phyloP scores from a whole-genome alignment of 352 stramenopile genomes.

The Globisporangium abappressorium region DNA sequence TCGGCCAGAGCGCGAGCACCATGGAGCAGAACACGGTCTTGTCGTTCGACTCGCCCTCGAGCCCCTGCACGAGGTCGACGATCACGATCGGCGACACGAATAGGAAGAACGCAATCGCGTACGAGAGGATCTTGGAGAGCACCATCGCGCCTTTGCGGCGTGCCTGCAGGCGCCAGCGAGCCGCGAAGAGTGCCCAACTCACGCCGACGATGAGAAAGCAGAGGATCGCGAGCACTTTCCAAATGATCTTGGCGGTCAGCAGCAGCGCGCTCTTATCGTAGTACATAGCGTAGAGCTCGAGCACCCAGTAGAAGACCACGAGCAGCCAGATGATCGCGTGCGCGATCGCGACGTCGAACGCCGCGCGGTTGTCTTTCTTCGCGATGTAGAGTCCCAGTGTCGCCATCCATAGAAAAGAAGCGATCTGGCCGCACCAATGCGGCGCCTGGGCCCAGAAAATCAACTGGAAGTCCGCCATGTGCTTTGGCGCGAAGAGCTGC shows the following conservation, averaged over 20 bases:
- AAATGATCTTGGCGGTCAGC: slow-evolving; percentile 63
- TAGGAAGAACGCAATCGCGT: slow-evolving; percentile 71
- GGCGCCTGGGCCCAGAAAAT: slow-evolving; percentile 68
- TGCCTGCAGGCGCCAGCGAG: slow-evolving; percentile 42
- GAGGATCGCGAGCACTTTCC: slow-evolving; percentile 57
- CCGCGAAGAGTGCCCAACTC: slow-evolving; percentile 58
- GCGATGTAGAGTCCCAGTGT: slow-evolving; percentile 76
- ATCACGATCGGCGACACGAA: slow-evolving; percentile 74
- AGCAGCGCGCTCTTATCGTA: slow-evolving; percentile 40
- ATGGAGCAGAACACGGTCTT: slow-evolving; percentile 34
- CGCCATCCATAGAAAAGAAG: slow-evolving; percentile 78
- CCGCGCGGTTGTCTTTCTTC: slow-evolving; percentile 42
- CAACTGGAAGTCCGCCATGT: slow-evolving; percentile 46
- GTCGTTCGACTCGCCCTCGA: slow-evolving; percentile 38
- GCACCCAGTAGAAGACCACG: slow-evolving; percentile 70
- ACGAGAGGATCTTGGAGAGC: slow-evolving; percentile 74
- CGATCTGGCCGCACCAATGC: slow-evolving; percentile 75
- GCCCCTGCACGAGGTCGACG: slow-evolving; percentile 48
- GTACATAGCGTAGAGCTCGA: slow-evolving; percentile 71
- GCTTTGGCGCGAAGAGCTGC: slow-evolving; percentile 34
- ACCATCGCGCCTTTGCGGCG: slow-evolving; percentile 55
- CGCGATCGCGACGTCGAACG: slow-evolving; percentile 71
- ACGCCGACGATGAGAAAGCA: slow-evolving; percentile 60
- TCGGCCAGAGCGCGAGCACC: slow-evolving; percentile 75
- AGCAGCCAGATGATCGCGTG: slow-evolving; percentile 80